Percentiles rank a stretch among this genome's conserved stretches.
phyloP scores from a whole-genome alignment of 176 grass and related monocot genomes.

The Oryza glaberrima region DNA sequence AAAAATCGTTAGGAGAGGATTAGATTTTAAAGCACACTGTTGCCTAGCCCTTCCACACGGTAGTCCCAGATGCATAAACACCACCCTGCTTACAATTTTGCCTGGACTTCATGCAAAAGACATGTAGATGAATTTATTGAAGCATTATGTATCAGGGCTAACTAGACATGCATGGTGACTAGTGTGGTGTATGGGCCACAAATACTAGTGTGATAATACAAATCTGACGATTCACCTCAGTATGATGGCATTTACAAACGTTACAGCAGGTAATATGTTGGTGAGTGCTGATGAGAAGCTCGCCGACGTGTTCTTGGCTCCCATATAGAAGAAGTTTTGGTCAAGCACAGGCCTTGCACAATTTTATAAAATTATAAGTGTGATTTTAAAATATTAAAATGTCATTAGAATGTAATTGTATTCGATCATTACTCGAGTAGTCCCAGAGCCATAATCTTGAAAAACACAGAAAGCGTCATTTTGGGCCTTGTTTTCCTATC shows the following conservation, averaged over 20 bases:
- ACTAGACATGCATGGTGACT: neutral
- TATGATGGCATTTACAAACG: constrained; percentile 78
- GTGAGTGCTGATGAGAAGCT: constrained; percentile 83
- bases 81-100: no score
- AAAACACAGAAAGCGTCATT: constrained; percentile 60
- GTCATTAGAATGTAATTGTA: neutral
- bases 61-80: no score
- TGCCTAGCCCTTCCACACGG: neutral
- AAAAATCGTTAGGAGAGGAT: neutral
- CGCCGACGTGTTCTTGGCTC: constrained; percentile 74
- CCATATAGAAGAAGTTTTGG: constrained; percentile 96
- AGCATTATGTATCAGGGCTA: neutral
- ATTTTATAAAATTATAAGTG: neutral
- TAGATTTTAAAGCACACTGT: neutral
- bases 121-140: no score
- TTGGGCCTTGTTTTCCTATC: constrained; percentile 81
- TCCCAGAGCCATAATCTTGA: constrained; percentile 72
- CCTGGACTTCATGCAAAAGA: no score
- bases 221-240: constrained; percentile 54
- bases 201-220: neutral
- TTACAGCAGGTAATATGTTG: constrained; percentile 78
- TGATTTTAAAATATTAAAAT: neutral
- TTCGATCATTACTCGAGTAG: constrained; percentile 71
- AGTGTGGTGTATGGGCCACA: no score
- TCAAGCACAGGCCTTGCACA: constrained; percentile 82